phyloP scores from a whole-genome alignment of 2,329 filamentous ascomycete species.

The Neophaeococcomyces mojaviensis region DNA sequence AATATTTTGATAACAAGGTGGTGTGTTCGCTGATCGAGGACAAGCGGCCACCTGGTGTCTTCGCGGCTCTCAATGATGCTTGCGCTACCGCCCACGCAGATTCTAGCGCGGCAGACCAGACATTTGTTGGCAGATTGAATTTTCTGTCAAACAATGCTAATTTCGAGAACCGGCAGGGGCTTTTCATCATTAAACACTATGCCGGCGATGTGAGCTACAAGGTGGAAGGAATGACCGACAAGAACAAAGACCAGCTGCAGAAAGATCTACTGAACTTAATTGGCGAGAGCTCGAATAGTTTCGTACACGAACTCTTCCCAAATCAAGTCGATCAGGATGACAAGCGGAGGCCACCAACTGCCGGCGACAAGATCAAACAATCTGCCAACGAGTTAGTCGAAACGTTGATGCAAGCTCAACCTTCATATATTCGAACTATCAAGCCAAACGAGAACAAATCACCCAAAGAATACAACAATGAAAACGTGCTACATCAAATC shows the following conservation, averaged over 20 bases:
- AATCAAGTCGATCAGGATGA: constrained; percentile 93
- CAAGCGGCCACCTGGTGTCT: constrained; percentile 79
- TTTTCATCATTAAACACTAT: constrained; percentile 98
- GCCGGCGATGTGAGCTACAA: constrained; percentile 93
- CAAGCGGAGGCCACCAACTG: constrained; percentile 84
- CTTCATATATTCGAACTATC: constrained; percentile 97
- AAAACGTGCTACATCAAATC: constrained; percentile 94
- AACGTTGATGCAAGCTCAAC: constrained; percentile 93
- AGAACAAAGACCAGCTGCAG: constrained; percentile 95
- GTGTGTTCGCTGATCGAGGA: constrained; percentile 97
- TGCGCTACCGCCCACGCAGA: constrained; percentile 98
- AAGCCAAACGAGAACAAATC: constrained; percentile 99
- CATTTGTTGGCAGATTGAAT: constrained; percentile 88
- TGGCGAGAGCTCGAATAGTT: constrained; percentile 72
- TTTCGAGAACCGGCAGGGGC: constrained; percentile 83
- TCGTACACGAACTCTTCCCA: constrained; percentile 84
- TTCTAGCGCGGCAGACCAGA: constrained; percentile 85
- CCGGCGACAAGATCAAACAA: constrained; percentile 89
- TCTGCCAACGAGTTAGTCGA: constrained; percentile 93
- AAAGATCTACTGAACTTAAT: constrained; percentile 90
- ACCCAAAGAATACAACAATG: constrained; percentile 79
- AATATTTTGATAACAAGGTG: constrained; percentile 99
- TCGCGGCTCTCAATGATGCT: constrained; percentile 93
- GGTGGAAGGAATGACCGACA: constrained; percentile 95
- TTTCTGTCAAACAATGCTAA: constrained; percentile 81